phyloP scores from a whole-genome alignment of 78 protist genomes.

The Dictyostelium capitatum region DNA sequence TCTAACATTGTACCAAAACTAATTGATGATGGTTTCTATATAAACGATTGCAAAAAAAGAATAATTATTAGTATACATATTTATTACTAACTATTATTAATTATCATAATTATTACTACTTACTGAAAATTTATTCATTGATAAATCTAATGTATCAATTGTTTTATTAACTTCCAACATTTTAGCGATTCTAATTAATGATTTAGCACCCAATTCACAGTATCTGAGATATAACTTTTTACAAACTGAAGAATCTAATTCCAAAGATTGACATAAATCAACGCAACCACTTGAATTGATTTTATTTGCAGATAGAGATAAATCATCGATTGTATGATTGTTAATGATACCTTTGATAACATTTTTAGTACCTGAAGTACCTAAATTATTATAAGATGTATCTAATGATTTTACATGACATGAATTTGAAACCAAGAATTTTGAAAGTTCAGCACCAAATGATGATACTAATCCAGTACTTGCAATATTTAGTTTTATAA shows the following conservation, averaged over 20 bases:
- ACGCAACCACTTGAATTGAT: constrained; percentile 13
- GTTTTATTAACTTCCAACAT: constrained; percentile 51
- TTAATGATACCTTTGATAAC: constrained; percentile 50
- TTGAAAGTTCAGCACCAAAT: constrained; percentile 44
- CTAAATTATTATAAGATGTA: constrained; percentile 38
- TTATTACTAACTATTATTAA: neutral
- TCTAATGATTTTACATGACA: constrained; percentile 27
- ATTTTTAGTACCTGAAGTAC: constrained; percentile 44
- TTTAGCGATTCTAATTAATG: constrained; percentile 53
- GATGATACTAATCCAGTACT: constrained; percentile 14
- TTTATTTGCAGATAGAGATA: constrained; percentile 41
- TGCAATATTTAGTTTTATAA: constrained; percentile 39
- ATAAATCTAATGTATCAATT: constrained; percentile 34
- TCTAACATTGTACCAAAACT: constrained; percentile 4
- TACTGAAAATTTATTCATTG: constrained; percentile 66
- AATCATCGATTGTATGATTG: constrained; percentile 22
- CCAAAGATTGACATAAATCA: constrained; percentile 44
- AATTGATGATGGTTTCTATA: constrained; percentile 24
- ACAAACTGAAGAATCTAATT: neutral
- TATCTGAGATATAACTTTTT: constrained; percentile 37
- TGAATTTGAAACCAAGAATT: constrained; percentile 26
- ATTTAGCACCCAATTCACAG: constrained; percentile 52
- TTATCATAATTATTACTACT: neutral
- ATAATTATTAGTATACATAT: neutral
- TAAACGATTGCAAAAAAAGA: neutral